Conservation (phyloP, 2,329 filamentous ascomycete genomes). For the Claviceps pazoutovae region DNA sequence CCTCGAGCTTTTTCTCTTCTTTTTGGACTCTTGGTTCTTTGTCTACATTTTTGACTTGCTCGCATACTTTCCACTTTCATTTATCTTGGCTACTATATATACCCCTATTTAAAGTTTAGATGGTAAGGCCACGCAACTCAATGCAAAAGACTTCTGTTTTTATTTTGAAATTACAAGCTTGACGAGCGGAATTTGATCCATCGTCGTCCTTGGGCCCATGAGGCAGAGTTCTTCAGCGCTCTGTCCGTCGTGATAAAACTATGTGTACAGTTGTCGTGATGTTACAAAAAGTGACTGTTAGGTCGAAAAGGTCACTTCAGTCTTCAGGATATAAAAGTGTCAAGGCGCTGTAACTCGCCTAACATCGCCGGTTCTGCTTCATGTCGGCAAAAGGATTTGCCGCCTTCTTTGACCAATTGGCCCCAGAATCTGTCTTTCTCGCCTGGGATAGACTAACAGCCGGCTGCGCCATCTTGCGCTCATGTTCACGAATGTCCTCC, state of each 20-base stretch:
- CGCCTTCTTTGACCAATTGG: slow-evolving; percentile 32
- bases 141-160: neutral
- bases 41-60: neutral
- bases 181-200: too few relatives aligned
- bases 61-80: neutral
- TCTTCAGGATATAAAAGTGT: too few relatives aligned
- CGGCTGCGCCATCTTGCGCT: slow-evolving; percentile 31
- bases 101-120: slow-evolving; percentile 6
- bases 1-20: neutral
- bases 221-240: neutral
- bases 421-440: slow-evolving; percentile 36
- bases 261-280: too few relatives aligned
- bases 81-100: slow-evolving; percentile 4
- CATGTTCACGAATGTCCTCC: slow-evolving; percentile 38
- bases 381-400: slow-evolving; percentile 19
- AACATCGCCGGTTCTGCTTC: slow-evolving; percentile 20
- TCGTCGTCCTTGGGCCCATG: neutral
- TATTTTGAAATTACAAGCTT: neutral
- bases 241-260: too few relatives aligned
- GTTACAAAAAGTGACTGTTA: too few relatives aligned
- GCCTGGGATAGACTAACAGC: slow-evolving; percentile 53
- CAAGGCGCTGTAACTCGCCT: neutral
- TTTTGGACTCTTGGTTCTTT: neutral
- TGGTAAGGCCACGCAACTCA: neutral
- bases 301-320: too few relatives aligned